Evolutionary conservation across 2,329 filamentous ascomycete species (phyloP).

Genomic region (Cytospora piceae): DNA sequence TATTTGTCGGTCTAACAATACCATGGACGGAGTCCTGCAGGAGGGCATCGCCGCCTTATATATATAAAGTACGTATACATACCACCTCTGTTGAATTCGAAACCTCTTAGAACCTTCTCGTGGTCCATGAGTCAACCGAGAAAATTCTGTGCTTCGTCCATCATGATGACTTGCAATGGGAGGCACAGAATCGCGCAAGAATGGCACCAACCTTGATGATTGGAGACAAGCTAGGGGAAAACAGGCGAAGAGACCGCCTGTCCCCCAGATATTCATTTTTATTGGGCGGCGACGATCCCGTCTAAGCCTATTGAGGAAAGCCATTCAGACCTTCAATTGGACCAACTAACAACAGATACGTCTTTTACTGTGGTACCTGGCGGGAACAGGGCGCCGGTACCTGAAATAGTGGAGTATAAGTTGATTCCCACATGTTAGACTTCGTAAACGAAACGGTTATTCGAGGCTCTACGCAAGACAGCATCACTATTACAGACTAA

Average conservation of each 20-base stretch:
- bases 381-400: conserved; percentile 21
- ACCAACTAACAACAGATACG: not conserved
- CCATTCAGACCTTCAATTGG: not conserved
- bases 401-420: conserved; percentile 19
- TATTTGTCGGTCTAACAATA: not conserved
- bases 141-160: conserved; percentile 8
- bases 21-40: not conserved
- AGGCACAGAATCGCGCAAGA: conserved; percentile 22
- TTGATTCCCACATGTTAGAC: conserved; percentile 9
- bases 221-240: conserved; percentile 20
- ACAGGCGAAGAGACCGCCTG: conserved; percentile 3
- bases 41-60: conserved; percentile 14
- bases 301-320: conserved; percentile 16
- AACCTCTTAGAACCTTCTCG: conserved; percentile 1
- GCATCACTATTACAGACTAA: not conserved
- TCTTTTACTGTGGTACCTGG: conserved; percentile 7
- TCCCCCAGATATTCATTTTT: conserved; percentile 1
- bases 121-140: conserved; percentile 22
- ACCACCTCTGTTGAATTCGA: not conserved
- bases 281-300: not conserved
- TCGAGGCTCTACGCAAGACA: conserved; percentile 16
- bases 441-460: conserved; percentile 8
- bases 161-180: conserved; percentile 18
- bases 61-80: not conserved
- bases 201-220: conserved; percentile 21